Conservation (phyloP, 2,329 filamentous ascomycete genomes). For the Curvularia sp. region DNA sequence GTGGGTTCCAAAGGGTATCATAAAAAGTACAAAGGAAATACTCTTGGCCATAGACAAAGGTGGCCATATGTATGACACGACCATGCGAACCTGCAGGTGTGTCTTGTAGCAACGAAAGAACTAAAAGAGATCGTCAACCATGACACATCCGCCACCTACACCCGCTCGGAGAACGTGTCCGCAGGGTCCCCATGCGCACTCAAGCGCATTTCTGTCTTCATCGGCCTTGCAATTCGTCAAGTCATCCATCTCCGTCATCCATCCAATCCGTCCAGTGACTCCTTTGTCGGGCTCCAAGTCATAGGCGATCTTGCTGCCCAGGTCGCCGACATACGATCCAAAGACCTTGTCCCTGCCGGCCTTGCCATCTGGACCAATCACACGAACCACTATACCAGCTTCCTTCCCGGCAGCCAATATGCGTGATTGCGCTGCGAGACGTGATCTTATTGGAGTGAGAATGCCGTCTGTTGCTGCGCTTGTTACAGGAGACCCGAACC, state of each 20-base stretch:
- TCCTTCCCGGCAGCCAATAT: conserved; percentile 64
- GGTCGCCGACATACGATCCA: conserved; percentile 67
- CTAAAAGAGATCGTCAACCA: conserved; percentile 33
- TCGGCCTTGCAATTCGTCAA: conserved; percentile 27
- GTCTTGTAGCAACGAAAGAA: not conserved
- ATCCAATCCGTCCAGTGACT: conserved; percentile 26
- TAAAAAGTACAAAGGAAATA: conserved; percentile 1
- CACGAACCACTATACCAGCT: conserved; percentile 66
- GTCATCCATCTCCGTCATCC: conserved; percentile 39
- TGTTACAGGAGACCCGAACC: conserved; percentile 12
- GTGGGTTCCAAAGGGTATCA: not conserved
- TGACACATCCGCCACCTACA: conserved; percentile 15
- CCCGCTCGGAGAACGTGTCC: conserved; percentile 25
- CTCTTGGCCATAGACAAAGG: not conserved
- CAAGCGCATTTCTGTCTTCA: conserved; percentile 1
- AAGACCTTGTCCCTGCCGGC: conserved; percentile 63
- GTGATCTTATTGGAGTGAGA: conserved; percentile 60
- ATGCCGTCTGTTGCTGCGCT: conserved; percentile 18
- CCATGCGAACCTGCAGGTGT: not conserved
- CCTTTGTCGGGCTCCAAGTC: conserved; percentile 62
- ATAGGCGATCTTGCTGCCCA: conserved; percentile 68
- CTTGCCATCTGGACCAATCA: conserved; percentile 58
- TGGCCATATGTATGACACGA: not conserved
- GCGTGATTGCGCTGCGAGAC: conserved; percentile 70
- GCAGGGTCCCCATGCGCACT: conserved; percentile 22